Conservation (phyloP, 805 yeast genomes). For the Cyberlindnera maclurae region DNA sequence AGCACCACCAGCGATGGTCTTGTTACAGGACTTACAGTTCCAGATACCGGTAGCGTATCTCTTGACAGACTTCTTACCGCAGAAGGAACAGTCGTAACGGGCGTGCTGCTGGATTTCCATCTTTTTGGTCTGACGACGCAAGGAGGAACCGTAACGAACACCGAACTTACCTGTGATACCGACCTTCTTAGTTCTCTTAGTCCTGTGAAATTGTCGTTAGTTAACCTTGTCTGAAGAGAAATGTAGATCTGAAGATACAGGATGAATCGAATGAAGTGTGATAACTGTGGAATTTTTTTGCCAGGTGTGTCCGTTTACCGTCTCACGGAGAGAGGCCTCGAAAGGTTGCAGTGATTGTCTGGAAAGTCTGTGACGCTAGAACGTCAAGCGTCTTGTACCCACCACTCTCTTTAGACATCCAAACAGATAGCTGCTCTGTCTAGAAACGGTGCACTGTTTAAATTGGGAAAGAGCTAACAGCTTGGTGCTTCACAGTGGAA, state of each 20-base stretch:
- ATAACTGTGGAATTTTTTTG: neutral
- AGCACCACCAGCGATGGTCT: slow-evolving; percentile 99
- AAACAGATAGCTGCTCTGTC: too few relatives aligned
- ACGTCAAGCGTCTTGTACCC: too few relatives aligned
- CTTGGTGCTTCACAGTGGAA: too few relatives aligned
- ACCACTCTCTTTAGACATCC: too few relatives aligned
- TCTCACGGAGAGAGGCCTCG: too few relatives aligned
- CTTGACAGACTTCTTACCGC: slow-evolving; percentile 98
- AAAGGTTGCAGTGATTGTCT: too few relatives aligned
- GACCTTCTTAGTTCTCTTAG: slow-evolving; percentile 99
- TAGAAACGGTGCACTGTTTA: too few relatives aligned
- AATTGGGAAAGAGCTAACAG: too few relatives aligned
- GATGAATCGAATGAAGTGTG: neutral
- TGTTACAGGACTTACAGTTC: slow-evolving; percentile 90
- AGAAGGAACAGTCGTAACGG: slow-evolving; percentile 98
- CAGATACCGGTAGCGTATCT: slow-evolving; percentile 99
- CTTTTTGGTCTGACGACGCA: slow-evolving; percentile 99
- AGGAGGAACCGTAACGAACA: slow-evolving; percentile 99
- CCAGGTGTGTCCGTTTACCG: too few relatives aligned
- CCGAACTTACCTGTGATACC: slow-evolving; percentile 99
- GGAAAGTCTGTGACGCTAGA: too few relatives aligned
- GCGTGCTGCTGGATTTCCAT: slow-evolving; percentile 98
- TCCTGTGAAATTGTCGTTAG: slow-evolving; percentile 57
- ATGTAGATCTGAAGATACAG: neutral
- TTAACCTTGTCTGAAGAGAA: slow-evolving; percentile 16